These are phyloP conservation scores for Metschnikowia rubicola DNA, from an alignment of 805 yeast genomes.

Conservation along the genomic window DNA sequence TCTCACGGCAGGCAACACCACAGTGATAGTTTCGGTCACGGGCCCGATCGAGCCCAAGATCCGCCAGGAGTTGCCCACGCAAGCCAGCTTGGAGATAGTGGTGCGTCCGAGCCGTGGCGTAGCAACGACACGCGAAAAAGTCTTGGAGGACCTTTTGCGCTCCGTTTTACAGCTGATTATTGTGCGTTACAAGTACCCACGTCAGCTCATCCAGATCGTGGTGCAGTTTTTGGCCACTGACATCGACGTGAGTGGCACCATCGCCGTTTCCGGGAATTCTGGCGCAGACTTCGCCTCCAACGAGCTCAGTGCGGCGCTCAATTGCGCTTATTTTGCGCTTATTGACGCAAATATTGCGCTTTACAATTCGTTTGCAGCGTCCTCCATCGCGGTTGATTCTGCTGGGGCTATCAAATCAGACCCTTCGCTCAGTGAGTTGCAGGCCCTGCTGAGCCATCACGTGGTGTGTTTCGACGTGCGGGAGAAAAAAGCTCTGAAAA, in stretches of 20 bases:
- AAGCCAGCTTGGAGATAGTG: constrained; percentile 71
- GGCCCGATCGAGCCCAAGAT: constrained; percentile 88
- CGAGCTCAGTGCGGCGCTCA: constrained; percentile 67
- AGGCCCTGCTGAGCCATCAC: constrained; percentile 55
- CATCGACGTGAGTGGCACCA: constrained; percentile 14
- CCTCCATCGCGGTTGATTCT: constrained; percentile 33
- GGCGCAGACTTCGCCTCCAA: constrained; percentile 33
- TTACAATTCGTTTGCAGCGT: constrained; percentile 57
- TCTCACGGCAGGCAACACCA: constrained; percentile 47
- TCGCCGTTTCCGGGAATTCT: constrained; percentile 16
- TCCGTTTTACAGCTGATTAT: constrained; percentile 59
- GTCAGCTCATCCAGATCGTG: constrained; percentile 53
- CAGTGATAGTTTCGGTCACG: constrained; percentile 70
- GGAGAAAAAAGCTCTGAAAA: constrained; percentile 47
- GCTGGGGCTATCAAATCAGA: constrained; percentile 30
- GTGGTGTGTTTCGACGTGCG: constrained; percentile 57
- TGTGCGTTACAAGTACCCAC: constrained; percentile 64
- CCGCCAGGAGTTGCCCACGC: constrained; percentile 80
- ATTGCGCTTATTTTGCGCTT: constrained; percentile 70
- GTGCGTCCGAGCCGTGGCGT: constrained; percentile 78
- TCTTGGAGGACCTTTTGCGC: constrained; percentile 68
- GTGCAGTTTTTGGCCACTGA: constrained; percentile 39
- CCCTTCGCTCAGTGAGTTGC: constrained; percentile 47
- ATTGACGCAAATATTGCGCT: constrained; percentile 78
- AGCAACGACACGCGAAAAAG: constrained; percentile 70